Conservation (phyloP, 225 moss, liverwort and hornwort genomes). For the Sphagnum contortum region DNA sequence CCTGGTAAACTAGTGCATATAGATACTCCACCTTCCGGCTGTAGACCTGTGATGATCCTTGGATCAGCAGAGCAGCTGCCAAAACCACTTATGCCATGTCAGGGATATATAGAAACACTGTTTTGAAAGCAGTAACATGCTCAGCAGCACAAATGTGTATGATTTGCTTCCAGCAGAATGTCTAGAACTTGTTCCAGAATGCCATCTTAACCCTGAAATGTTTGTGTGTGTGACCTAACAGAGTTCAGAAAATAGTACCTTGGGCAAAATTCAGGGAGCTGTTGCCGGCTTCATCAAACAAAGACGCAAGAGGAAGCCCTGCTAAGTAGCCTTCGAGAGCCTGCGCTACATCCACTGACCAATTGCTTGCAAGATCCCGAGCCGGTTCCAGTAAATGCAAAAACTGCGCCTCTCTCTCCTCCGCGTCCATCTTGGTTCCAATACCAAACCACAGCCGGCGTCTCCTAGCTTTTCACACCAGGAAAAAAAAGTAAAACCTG, state of each 20-base stretch:
- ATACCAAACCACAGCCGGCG: no score
- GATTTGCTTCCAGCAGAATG: no score
- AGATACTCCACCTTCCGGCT: constrained; percentile 57
- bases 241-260: constrained; percentile 11
- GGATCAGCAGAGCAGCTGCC: constrained; percentile 49
- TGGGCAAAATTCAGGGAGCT: constrained; percentile 42
- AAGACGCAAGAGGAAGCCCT: constrained; percentile 33
- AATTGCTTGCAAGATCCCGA: constrained; percentile 49
- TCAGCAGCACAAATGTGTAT: no score
- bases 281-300: constrained; percentile 31
- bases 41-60: constrained; percentile 60
- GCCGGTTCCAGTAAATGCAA: constrained; percentile 34
- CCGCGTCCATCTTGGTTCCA: constrained; percentile 2
- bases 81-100: background rate
- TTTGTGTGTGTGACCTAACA: no score
- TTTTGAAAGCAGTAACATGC: no score
- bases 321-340: constrained; percentile 44
- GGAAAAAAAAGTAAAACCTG: no score
- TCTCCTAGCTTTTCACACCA: no score
- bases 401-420: constrained; percentile 31
- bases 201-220: no score
- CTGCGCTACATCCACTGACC: constrained; percentile 46
- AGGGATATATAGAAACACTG: background rate
- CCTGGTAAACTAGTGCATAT: constrained; percentile 37
- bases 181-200: no score